Conservation (phyloP, 2,329 filamentous ascomycete genomes). For the Paradendryphiella salina region DNA sequence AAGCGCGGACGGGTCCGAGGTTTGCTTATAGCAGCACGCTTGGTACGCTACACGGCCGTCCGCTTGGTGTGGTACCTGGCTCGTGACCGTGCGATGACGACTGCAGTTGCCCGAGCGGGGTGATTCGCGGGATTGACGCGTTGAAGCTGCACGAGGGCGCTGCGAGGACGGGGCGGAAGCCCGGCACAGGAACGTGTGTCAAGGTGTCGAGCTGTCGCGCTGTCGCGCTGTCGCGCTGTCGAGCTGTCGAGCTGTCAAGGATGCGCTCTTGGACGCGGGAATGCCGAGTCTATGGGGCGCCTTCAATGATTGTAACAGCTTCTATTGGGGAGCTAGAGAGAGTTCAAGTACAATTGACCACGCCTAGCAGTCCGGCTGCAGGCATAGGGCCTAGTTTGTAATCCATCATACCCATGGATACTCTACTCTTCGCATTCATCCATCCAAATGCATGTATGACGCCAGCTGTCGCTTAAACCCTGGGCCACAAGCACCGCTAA, state of each 20-base stretch:
- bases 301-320: neutral
- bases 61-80: neutral
- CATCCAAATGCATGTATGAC: slow-evolving; percentile 17
- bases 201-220: too few relatives aligned
- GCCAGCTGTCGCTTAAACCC: slow-evolving; percentile 14
- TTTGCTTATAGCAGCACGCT: neutral
- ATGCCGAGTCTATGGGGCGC: slow-evolving; percentile 8
- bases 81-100: slow-evolving; percentile 14
- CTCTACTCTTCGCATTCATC: slow-evolving; percentile 2
- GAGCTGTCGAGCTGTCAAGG: neutral
- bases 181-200: neutral
- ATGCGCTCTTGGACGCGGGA: slow-evolving; percentile 1
- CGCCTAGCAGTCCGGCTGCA: neutral
- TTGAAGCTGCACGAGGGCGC: slow-evolving; percentile 10
- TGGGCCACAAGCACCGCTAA: neutral
- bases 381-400: slow-evolving; percentile 4
- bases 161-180: slow-evolving; percentile 3
- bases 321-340: neutral
- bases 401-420: slow-evolving; percentile 6
- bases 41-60: neutral
- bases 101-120: neutral
- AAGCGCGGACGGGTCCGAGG: slow-evolving; percentile 1
- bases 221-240: neutral
- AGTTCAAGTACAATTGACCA: neutral
- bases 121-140: neutral